These are phyloP conservation scores for Podosphaera fusca DNA, from an alignment of 2,329 filamentous ascomycete species.

Conservation along the genomic window DNA sequence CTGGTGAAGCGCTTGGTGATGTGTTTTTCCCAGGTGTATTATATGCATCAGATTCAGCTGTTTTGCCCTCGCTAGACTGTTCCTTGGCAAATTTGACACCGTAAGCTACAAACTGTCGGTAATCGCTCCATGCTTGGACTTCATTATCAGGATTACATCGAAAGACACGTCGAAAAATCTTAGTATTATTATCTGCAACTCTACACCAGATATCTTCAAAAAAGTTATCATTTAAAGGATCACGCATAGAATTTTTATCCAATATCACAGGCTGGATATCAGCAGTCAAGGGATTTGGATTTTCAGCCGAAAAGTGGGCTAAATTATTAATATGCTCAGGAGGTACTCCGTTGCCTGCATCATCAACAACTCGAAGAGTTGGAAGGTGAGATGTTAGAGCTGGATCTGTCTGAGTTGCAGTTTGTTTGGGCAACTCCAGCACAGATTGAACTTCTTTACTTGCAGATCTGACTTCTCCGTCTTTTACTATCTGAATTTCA, in stretches of 20 bases:
- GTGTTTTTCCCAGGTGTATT: slow-evolving; percentile 15
- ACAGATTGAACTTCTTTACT: slow-evolving; percentile 29
- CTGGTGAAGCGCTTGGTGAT: slow-evolving; percentile 10
- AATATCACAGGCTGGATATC: slow-evolving; percentile 55
- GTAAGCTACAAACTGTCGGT: slow-evolving; percentile 37
- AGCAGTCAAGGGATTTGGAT: slow-evolving; percentile 30
- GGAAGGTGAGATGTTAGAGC: slow-evolving; percentile 46
- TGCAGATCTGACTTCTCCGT: slow-evolving; percentile 6
- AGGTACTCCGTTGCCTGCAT: slow-evolving; percentile 64
- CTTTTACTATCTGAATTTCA: slow-evolving; percentile 2
- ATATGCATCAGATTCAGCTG: slow-evolving; percentile 13
- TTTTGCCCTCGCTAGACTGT: slow-evolving; percentile 16
- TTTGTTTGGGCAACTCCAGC: slow-evolving; percentile 31
- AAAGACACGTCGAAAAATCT: slow-evolving; percentile 81
- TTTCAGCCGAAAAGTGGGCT: slow-evolving; percentile 23
- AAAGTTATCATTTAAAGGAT: slow-evolving; percentile 64
- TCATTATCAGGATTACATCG: slow-evolving; percentile 93
- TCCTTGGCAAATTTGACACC: slow-evolving; percentile 42
- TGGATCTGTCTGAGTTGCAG: slow-evolving; percentile 44
- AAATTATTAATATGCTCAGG: slow-evolving; percentile 31
- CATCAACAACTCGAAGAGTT: slow-evolving; percentile 44
- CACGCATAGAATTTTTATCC: slow-evolving; percentile 80
- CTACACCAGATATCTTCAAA: slow-evolving; percentile 73
- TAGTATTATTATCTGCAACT: slow-evolving; percentile 84
- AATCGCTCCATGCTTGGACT: slow-evolving; percentile 80